Evolutionary conservation across 2,329 filamentous ascomycete genomes (phyloP).

Genomic region (Diaporthe ilicicola): DNA sequence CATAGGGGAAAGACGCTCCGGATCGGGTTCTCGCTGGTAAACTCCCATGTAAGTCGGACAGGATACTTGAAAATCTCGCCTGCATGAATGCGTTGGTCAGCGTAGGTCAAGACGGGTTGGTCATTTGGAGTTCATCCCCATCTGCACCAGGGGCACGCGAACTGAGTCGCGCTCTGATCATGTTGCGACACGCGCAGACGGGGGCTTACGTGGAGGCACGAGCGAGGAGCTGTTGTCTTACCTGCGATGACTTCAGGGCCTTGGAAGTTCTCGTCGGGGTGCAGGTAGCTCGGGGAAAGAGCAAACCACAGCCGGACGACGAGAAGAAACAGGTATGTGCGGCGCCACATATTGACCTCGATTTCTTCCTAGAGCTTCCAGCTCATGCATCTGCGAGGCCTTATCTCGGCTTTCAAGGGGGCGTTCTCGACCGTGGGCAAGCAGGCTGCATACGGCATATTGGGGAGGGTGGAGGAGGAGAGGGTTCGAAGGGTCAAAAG

Average conservation of each 20-base stretch:
- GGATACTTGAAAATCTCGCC: conserved; percentile 94
- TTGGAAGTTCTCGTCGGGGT: conserved; percentile 99
- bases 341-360: conserved; percentile 79
- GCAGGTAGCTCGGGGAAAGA: conserved; percentile 92
- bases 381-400: conserved; percentile 37
- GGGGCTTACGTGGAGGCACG: background rate
- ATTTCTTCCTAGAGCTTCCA: conserved; percentile 34
- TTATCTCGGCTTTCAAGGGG: conserved; percentile 31
- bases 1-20: conserved; percentile 97
- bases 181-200: background rate
- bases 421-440: conserved; percentile 33
- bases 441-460: conserved; percentile 32
- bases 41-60: conserved; percentile 93
- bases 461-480: conserved; percentile 3
- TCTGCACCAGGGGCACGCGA: background rate
- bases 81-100: conserved; percentile 47
- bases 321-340: conserved; percentile 84
- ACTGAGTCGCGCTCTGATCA: background rate
- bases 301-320: conserved; percentile 93
- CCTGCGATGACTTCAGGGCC: conserved; percentile 96
- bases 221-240: conserved; percentile 55
- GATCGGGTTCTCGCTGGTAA: conserved; percentile 86
- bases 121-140: background rate
- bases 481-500: background rate
- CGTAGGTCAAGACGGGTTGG: background rate